Conservation (phyloP, 1,284 basidiomycete genomes). For the Schizophyllum commune region DNA sequence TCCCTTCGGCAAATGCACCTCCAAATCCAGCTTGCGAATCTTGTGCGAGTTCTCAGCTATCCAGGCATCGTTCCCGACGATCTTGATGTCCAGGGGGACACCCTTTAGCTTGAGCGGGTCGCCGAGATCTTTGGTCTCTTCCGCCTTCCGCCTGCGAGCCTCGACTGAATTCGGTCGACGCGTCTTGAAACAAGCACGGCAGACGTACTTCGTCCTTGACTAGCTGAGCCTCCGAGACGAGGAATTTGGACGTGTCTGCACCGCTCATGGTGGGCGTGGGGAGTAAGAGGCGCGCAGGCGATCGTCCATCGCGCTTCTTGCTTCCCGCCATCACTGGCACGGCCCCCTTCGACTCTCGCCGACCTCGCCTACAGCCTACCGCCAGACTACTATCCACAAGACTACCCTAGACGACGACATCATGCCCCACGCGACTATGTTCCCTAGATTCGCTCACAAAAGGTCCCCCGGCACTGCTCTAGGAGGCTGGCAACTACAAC, state of each 20-base stretch:
- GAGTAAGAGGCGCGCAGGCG: neutral
- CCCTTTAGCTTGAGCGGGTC: slow-evolving; percentile 69
- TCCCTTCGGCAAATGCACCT: slow-evolving; percentile 38
- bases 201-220: slow-evolving; percentile 51
- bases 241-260: slow-evolving; percentile 26
- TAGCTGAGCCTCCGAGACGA: slow-evolving; percentile 67
- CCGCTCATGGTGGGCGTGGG: neutral
- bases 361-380: neutral
- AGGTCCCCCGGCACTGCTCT: too few species aligned
- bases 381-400: neutral
- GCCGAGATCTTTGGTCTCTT: slow-evolving; percentile 63
- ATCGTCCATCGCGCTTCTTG: neutral
- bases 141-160: slow-evolving; percentile 68
- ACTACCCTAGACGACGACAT: neutral
- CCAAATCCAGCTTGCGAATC: slow-evolving; percentile 64
- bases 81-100: slow-evolving; percentile 64
- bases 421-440: neutral
- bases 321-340: neutral
- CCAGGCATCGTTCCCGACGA: slow-evolving; percentile 67
- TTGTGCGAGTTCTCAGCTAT: slow-evolving; percentile 81
- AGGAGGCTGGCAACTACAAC: too few species aligned
- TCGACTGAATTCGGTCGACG: slow-evolving; percentile 20
- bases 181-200: slow-evolving; percentile 3
- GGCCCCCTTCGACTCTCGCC: neutral
- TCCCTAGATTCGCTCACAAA: neutral